Evolutionary conservation across 2,329 filamentous ascomycete species (phyloP), one percentile per base, ranked within the genome.

Genomic region (Thelonectria olida): DNA sequence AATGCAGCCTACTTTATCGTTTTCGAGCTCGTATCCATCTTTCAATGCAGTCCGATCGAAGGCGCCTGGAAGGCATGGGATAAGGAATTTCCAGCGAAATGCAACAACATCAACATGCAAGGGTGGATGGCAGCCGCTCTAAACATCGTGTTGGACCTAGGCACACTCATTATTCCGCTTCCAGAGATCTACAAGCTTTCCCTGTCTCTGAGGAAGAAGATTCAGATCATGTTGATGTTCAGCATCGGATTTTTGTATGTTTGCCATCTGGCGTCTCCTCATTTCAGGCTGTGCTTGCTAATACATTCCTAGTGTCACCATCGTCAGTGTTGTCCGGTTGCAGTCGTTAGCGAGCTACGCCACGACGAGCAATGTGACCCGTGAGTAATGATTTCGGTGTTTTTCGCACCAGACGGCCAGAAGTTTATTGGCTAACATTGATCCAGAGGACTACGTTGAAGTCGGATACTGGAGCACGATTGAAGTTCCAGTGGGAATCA

Each of bases 31-130:
- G 69, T 78, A 12, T 78, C 74, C 8, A 68, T 82, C 13, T 81
- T 84, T 47, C 79, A 84, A 57, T 85, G 83, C 72, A 70, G 58
- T 3, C 84, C 84, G 0, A 73, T 86, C 15, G 70, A 71, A 8
- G 80, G 76, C 36, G 81, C 80, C 63, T 87, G 85, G 85, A 78
- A 70, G 0, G 71, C 72, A 2, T 86, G 83, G 82, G 79, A 82
- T 36, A 78, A 76, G 2, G 72, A 79, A 54, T 74, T 77, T 31
- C 22, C 65, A 0, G 84, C 84, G 1, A 72, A 64, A 3, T 87
- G 85, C 66, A 74, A 83, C 45, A 76, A 83, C 47, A 72, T 81
- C 59, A 84, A 83, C 61, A 70, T 75, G 1, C 74, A 84, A 13
- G 79, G 73, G 2, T 86, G 82, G 81, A 75, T 79, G 28, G 80